Base-by-base conservation (phyloP, 2,329 filamentous ascomycete genomes). In the Diaporthe helianthi region DNA sequence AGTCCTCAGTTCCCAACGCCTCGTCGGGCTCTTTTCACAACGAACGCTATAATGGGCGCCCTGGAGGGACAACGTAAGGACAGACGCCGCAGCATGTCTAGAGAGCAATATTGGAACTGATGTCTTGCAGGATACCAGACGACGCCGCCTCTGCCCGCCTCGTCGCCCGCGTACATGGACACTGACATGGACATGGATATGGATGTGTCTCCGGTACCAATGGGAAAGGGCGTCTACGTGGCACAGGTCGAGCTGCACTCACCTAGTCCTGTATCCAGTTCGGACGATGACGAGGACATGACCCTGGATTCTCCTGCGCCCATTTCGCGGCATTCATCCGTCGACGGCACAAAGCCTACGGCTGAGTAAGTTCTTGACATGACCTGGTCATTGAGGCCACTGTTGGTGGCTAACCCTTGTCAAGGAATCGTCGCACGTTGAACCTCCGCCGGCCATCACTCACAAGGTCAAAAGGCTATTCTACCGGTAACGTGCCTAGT, bases 201-300 rank as follows among this genome's bases (percentile, higher is more conserved):
- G 93, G 94, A 98, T 77, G 90, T 98, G 79, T 98, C 95, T 53
- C 95, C 96, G 47, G 82, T 98, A 49, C 94, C 94, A 71, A 93
- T 97, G 83, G 61, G 65, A 12, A 98, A 97, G 83, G 84, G 87
- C 36, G 86, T 92, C 15, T 94, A 89, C 76, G 81, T 85, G 80
- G 79, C 85, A 36, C 86, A 91, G 73, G 84, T 92, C 72, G 89
- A 91, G 73, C 80, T 93, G 66, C 86, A 89, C 36, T 94, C 93
- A 36, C 93, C 93, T 1, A 92, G 91, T 1, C 91, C 91, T 10
- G 85, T 87, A 71, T 79, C 75, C 73, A 83, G 82, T 19, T 81
- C 83, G 69, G 79, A 80, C 58, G 73, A 78, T 70, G 78, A 78
- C 52, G 77, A 86, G 69, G 83, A 82, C 33, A 85, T 85, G 79